Conservation (phyloP, 192 early-diverging fungal species). For the Bifiguratus adelaidae region DNA sequence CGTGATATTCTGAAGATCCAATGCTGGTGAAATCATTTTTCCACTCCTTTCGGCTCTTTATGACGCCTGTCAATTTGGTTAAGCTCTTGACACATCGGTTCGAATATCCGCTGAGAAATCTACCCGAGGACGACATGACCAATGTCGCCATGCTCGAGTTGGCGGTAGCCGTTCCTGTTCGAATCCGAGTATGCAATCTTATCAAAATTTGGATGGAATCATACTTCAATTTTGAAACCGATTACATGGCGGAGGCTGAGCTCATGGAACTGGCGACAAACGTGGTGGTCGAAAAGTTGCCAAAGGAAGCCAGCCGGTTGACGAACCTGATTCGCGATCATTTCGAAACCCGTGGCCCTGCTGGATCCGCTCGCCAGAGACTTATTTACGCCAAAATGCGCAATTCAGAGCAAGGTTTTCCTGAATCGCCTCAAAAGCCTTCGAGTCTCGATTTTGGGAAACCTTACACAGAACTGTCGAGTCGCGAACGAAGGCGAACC, state of each 20-base stretch:
- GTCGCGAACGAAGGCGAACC: no score
- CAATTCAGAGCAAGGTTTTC: constrained; percentile 50
- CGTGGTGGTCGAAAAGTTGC: constrained; percentile 28
- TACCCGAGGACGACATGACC: constrained; percentile 20
- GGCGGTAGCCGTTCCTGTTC: constrained; percentile 42
- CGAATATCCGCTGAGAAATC: constrained; percentile 39
- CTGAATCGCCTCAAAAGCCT: constrained; percentile 78
- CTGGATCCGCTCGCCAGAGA: no score
- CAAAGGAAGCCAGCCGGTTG: constrained; percentile 29
- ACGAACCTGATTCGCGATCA: constrained; percentile 41
- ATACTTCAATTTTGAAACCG: constrained; percentile 51
- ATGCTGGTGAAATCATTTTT: constrained; percentile 65
- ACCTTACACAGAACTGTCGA: no score
- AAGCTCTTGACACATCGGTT: constrained; percentile 54
- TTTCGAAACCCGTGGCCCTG: no score
- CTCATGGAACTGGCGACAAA: constrained; percentile 43
- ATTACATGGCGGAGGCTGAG: constrained; percentile 26
- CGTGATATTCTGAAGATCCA: constrained; percentile 37
- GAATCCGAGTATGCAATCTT: constrained; percentile 61
- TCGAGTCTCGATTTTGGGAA: no score
- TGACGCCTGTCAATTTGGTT: constrained; percentile 52
- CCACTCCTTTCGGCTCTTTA: constrained; percentile 79
- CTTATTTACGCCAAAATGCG: constrained; percentile 46
- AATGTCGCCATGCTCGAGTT: no score
- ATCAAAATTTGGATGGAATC: constrained; percentile 77